Percentiles rank a stretch among this genome's conserved stretches.
These are phyloP conservation scores for Diaporthe eres DNA, from an alignment of 2,329 filamentous ascomycete species.

Conservation along the genomic window DNA sequence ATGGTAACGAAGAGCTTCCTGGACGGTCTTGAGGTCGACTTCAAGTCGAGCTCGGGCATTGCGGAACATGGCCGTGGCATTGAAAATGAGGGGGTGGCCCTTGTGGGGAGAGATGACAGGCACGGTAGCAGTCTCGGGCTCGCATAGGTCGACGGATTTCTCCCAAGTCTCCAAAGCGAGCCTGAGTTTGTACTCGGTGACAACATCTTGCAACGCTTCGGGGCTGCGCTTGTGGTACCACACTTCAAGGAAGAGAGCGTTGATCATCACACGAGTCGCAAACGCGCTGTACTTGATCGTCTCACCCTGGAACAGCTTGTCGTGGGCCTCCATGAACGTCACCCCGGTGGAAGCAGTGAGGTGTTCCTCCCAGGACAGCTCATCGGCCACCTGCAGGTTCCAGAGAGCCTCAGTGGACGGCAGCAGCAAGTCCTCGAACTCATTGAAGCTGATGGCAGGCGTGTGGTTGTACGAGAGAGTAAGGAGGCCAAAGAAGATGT, in stretches of 20 bases:
- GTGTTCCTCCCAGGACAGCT: constrained; percentile 86
- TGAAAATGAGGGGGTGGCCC: constrained; percentile 96
- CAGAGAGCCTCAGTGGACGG: constrained; percentile 95
- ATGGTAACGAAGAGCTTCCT: constrained; percentile 96
- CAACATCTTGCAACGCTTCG: constrained; percentile 96
- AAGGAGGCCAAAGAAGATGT: constrained; percentile 97
- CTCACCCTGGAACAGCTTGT: constrained; percentile 95
- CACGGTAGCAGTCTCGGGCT: constrained; percentile 89
- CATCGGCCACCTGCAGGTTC: constrained; percentile 86
- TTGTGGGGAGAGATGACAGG: constrained; percentile 95
- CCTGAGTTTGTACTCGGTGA: constrained; percentile 97
- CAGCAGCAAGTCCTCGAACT: constrained; percentile 93
- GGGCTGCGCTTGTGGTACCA: constrained; percentile 99
- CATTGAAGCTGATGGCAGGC: constrained; percentile 97
- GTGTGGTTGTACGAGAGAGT: constrained; percentile 98
- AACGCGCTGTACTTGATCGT: constrained; percentile 94
- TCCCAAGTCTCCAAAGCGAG: constrained; percentile 99
- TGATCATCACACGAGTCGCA: constrained; percentile 98
- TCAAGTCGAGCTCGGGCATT: constrained; percentile 93
- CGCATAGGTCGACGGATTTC: constrained; percentile 92
- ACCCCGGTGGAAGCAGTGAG: constrained; percentile 79
- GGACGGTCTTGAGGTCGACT: constrained; percentile 94
- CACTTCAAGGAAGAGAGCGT: constrained; percentile 96
- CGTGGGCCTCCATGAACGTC: constrained; percentile 94
- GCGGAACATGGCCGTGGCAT: constrained; percentile 96